Evolutionary conservation across 805 yeast genomes (phyloP).

Genomic region (Cyberlindnera japonica): DNA sequence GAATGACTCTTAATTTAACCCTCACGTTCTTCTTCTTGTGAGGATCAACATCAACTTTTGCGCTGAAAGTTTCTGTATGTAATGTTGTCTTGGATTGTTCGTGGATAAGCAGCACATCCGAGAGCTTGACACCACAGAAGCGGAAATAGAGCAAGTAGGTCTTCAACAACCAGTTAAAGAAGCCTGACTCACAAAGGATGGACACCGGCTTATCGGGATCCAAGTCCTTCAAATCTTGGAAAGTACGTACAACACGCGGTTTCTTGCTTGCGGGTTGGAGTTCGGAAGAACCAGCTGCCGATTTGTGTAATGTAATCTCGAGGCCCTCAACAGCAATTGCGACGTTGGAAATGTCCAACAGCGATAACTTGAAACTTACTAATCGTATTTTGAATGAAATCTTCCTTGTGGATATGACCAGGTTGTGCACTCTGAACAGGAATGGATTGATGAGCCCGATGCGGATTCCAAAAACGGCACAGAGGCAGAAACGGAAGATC

Average conservation of each 20-base stretch:
- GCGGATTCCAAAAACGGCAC: constrained; percentile 25
- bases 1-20: constrained; percentile 17
- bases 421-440: constrained; percentile 18
- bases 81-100: constrained; percentile 14
- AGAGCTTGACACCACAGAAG: constrained; percentile 22
- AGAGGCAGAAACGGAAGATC: constrained; percentile 9
- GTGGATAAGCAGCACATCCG: constrained; percentile 12
- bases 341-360: constrained; percentile 17
- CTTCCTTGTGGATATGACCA: constrained; percentile 13
- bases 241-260: too few relatives aligned
- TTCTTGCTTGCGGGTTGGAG: background rate
- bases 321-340: constrained; percentile 21
- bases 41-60: constrained; percentile 17
- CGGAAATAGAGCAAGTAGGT: constrained; percentile 23
- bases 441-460: constrained; percentile 30
- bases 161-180: constrained; percentile 9
- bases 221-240: constrained; percentile 10
- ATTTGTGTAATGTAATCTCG: constrained; percentile 10
- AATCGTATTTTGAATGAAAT: constrained; percentile 15
- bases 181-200: constrained; percentile 13
- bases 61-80: constrained; percentile 13
- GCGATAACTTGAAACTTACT: constrained; percentile 14
- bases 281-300: background rate
- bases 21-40: constrained; percentile 8
- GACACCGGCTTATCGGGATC: constrained; percentile 17